Evolutionary conservation across 2,329 filamentous ascomycete species (phyloP).

Genomic region (Sporothrix dimorphospora): DNA sequence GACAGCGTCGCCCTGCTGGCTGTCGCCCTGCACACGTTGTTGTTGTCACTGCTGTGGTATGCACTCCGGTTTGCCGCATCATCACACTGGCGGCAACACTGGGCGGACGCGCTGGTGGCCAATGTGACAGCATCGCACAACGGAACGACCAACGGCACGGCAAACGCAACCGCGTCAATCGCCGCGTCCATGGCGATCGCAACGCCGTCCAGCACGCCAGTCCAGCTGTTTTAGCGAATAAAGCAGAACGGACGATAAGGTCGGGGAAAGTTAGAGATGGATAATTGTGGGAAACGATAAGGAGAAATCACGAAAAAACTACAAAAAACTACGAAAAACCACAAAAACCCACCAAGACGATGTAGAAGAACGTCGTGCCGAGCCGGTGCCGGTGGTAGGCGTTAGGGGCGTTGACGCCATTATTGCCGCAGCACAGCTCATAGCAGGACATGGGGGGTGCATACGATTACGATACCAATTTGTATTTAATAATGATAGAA

Average conservation of each 20-base stretch:
- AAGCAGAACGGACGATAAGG: neutral
- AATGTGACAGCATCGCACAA: constrained; percentile 1
- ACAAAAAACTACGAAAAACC: too few species aligned
- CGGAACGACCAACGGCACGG: neutral
- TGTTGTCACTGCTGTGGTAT: constrained; percentile 24
- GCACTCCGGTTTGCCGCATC: constrained; percentile 18
- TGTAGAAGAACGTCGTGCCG: neutral
- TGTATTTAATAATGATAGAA: neutral
- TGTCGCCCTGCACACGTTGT: neutral
- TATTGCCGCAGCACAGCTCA: neutral
- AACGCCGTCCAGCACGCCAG: neutral
- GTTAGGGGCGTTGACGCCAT: neutral
- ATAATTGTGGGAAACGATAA: neutral
- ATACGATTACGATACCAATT: constrained; percentile 10
- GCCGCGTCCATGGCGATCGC: neutral
- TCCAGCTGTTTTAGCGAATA: neutral
- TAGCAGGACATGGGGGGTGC: neutral
- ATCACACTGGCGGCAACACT: constrained; percentile 24
- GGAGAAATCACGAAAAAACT: too few species aligned
- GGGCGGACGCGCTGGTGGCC: constrained; percentile 23
- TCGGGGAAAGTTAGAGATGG: neutral
- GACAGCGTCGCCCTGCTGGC: constrained; percentile 10
- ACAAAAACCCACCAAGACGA: neutral
- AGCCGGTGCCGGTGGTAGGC: neutral
- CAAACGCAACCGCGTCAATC: neutral